Conservation (phyloP, 495 filamentous ascomycete genomes). For the Trichodelitschia bisporula region DNA sequence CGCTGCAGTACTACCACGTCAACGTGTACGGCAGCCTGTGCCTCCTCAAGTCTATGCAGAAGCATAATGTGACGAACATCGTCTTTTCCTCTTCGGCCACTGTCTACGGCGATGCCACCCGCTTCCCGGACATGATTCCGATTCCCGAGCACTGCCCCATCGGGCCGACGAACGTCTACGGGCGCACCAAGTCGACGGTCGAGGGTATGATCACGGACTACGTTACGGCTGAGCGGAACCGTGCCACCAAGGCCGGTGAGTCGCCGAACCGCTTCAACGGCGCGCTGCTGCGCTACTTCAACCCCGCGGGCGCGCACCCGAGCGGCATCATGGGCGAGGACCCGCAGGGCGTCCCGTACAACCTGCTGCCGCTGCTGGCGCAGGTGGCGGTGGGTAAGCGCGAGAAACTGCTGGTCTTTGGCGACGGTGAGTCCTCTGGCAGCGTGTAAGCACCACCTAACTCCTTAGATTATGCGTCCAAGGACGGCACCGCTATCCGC, state of each 20-base stretch:
- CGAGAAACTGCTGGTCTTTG: constrained; percentile 84
- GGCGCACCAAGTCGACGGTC: constrained; percentile 77
- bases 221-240: constrained; percentile 67
- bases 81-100: constrained; percentile 94
- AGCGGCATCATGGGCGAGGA: constrained; percentile 97
- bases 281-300: constrained; percentile 89
- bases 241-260: constrained; percentile 50
- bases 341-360: constrained; percentile 86
- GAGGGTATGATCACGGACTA: constrained; percentile 81
- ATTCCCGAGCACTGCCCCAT: constrained; percentile 94
- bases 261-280: constrained; percentile 69
- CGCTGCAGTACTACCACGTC: constrained; percentile 90
- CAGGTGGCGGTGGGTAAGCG: constrained; percentile 91
- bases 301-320: constrained; percentile 85
- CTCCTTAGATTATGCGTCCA: constrained; percentile 56
- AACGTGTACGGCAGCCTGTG: constrained; percentile 86
- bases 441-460: not conserved
- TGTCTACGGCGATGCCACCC: constrained; percentile 94
- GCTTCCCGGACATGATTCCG: constrained; percentile 92
- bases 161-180: constrained; percentile 91
- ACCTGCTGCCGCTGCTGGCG: constrained; percentile 77
- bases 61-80: constrained; percentile 79
- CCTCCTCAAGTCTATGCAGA: constrained; percentile 68
- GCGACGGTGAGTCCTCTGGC: constrained; percentile 41
- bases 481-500: constrained; percentile 48